Percentiles rank a stretch among this genome's conserved stretches.
Evolutionary conservation across 2,329 filamentous ascomycete genomes (phyloP).

Genomic region (Pseudogymnoascus sp.): DNA sequence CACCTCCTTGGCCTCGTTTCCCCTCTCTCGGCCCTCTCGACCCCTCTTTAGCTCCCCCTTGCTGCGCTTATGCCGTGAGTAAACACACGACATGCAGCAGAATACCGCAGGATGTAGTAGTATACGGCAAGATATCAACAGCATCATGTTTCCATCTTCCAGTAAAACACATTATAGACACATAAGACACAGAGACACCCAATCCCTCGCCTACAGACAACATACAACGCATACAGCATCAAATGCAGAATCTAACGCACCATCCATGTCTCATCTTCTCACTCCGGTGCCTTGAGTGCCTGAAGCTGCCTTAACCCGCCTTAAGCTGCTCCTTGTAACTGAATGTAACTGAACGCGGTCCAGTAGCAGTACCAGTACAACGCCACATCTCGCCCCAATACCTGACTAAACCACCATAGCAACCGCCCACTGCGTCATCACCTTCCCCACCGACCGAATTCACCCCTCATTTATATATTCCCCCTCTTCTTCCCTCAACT

Average conservation of each 20-base stretch:
- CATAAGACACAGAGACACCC: too few relatives aligned
- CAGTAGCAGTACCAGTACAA: neutral
- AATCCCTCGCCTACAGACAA: neutral
- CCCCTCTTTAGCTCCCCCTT: neutral
- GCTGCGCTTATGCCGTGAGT: neutral
- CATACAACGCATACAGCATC: neutral
- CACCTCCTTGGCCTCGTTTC: neutral
- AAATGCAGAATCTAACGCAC: neutral
- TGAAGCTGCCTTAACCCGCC: neutral
- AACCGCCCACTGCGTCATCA: neutral
- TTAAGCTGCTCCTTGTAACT: neutral
- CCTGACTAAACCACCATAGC: neutral
- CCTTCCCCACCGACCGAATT: neutral
- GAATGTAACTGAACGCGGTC: slow-evolving; percentile 2
- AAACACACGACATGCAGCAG: neutral
- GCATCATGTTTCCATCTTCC: neutral
- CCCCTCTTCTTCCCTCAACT: neutral
- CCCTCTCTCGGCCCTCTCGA: neutral
- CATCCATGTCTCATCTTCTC: neutral
- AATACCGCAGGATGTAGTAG: neutral
- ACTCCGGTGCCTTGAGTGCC: neutral
- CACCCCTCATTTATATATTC: slow-evolving; percentile 4
- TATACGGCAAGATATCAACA: neutral
- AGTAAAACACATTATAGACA: neutral
- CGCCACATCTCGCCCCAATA: neutral